Conservation (phyloP, 2,329 filamentous ascomycete species). For the Hypocrella siamensis region DNA sequence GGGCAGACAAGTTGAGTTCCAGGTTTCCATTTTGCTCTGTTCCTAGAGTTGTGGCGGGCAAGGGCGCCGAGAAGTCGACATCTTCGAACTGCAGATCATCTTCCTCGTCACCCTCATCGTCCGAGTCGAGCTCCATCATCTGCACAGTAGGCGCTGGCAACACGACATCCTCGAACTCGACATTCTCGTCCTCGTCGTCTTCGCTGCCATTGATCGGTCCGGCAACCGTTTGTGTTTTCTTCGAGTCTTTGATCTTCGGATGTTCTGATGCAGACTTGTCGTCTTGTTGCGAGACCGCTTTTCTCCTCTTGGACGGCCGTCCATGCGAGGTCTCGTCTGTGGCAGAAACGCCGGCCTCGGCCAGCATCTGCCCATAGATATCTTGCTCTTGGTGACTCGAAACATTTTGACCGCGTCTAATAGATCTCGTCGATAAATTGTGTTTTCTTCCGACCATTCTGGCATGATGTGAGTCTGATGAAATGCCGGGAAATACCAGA, state of each 20-base stretch:
- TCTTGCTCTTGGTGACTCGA: slow-evolving; percentile 14
- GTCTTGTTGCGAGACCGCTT: slow-evolving; percentile 7
- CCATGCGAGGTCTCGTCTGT: slow-evolving; percentile 14
- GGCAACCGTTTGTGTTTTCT: not conserved
- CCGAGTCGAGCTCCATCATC: slow-evolving; percentile 32
- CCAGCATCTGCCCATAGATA: slow-evolving; percentile 33
- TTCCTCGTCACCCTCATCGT: slow-evolving; percentile 26
- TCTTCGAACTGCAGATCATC: slow-evolving; percentile 31
- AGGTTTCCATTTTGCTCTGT: slow-evolving; percentile 20
- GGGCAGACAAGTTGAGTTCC: slow-evolving; percentile 36
- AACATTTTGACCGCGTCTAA: slow-evolving; percentile 5
- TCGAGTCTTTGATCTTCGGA: not conserved
- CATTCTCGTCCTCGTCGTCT: slow-evolving; percentile 16
- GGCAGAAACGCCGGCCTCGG: slow-evolving; percentile 26
- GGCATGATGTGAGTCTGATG: slow-evolving; percentile 1
- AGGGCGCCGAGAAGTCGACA: slow-evolving; percentile 23
- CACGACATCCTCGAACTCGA: slow-evolving; percentile 34
- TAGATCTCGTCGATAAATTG: slow-evolving; percentile 10
- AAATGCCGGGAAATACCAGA: too few species aligned
- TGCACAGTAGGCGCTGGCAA: slow-evolving; percentile 32
- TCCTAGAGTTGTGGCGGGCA: slow-evolving; percentile 8
- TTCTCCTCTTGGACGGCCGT: slow-evolving; percentile 23
- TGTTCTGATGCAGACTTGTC: not conserved
- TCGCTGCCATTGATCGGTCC: slow-evolving; percentile 2
- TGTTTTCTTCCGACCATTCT: slow-evolving; percentile 17